These are phyloP conservation scores for Lasiosphaeria hispida DNA, from an alignment of 495 filamentous ascomycete genomes.

Conservation along the genomic window DNA sequence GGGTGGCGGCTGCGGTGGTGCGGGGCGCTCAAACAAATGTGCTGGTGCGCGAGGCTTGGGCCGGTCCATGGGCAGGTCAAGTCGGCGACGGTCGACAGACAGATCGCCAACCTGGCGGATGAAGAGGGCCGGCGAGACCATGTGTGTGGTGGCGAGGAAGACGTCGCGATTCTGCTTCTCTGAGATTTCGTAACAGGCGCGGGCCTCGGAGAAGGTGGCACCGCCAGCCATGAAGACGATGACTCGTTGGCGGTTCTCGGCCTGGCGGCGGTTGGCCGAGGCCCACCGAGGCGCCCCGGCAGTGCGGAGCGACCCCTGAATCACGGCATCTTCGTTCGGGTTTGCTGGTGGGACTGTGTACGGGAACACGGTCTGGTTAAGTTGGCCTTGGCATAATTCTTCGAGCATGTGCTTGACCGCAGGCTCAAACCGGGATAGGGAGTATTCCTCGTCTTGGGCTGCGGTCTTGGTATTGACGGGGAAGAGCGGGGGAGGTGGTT, in stretches of 20 bases:
- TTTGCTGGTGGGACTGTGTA: slow-evolving; percentile 67
- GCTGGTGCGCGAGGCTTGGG: slow-evolving; percentile 78
- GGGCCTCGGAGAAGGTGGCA: slow-evolving; percentile 85
- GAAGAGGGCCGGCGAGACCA: slow-evolving; percentile 79
- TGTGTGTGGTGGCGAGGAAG: slow-evolving; percentile 89
- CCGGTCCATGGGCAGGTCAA: slow-evolving; percentile 78
- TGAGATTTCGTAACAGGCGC: slow-evolving; percentile 85
- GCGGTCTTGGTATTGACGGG: slow-evolving; percentile 55
- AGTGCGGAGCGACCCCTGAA: slow-evolving; percentile 77
- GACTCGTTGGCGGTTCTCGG: slow-evolving; percentile 83
- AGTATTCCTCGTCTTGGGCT: slow-evolving; percentile 58
- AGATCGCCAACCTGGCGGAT: slow-evolving; percentile 79
- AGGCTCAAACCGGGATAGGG: slow-evolving; percentile 66
- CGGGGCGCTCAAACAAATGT: slow-evolving; percentile 80
- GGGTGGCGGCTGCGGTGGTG: slow-evolving; percentile 38
- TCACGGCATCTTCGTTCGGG: slow-evolving; percentile 52
- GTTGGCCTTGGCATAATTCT: slow-evolving; percentile 58
- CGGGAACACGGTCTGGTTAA: slow-evolving; percentile 74
- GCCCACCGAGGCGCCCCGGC: slow-evolving; percentile 87
- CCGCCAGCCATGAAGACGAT: slow-evolving; percentile 96
- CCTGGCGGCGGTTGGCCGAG: slow-evolving; percentile 66
- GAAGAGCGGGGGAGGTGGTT: slow-evolving; percentile 64
- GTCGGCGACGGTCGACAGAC: slow-evolving; percentile 64
- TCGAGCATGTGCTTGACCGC: slow-evolving; percentile 80
- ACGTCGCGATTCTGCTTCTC: slow-evolving; percentile 69